Evolutionary conservation across 331 rosid species (phyloP).

Genomic region (Quercus tomentella): DNA sequence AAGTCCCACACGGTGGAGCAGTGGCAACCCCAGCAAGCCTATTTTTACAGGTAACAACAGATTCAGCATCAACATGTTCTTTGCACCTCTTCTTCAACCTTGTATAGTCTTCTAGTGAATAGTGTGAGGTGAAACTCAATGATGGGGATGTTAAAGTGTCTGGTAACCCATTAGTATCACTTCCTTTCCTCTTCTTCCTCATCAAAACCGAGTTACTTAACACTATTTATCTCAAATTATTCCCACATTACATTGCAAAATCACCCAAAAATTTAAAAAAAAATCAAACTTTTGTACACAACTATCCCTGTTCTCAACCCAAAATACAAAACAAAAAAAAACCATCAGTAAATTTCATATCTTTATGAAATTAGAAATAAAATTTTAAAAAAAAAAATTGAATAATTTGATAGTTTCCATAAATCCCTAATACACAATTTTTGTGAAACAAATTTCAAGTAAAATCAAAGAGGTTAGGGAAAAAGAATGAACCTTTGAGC

Average conservation of each 20-base stretch:
- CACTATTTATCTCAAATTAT: slow-evolving; percentile 15
- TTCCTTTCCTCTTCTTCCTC: slow-evolving; percentile 99
- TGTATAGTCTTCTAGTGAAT: slow-evolving; percentile 76
- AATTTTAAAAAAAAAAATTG: no score
- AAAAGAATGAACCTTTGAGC: slow-evolving; percentile 25
- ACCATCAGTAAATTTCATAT: slow-evolving; percentile 14
- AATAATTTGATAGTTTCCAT: no score
- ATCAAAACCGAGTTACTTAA: slow-evolving; percentile 39
- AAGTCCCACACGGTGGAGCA: slow-evolving; percentile 88
- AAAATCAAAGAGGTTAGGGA: not conserved
- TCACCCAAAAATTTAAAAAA: not conserved
- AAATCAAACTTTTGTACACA: no score
- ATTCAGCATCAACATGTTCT: slow-evolving; percentile 55
- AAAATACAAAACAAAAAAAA: not conserved
- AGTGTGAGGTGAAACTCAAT: slow-evolving; percentile 56
- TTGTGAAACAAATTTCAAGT: no score
- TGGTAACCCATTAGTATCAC: slow-evolving; percentile 47
- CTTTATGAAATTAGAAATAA: no score
- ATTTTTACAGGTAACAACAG: slow-evolving; percentile 54
- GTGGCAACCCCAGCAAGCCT: slow-evolving; percentile 97
- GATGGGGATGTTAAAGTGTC: slow-evolving; percentile 47
- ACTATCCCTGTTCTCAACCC: slow-evolving; percentile 6
- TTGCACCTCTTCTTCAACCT: slow-evolving; percentile 89
- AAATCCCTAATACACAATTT: no score
- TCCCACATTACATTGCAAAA: slow-evolving; percentile 10